These are phyloP conservation scores for Mycena filopes DNA, from an alignment of 768 basidiomycete species.

Conservation along the genomic window DNA sequence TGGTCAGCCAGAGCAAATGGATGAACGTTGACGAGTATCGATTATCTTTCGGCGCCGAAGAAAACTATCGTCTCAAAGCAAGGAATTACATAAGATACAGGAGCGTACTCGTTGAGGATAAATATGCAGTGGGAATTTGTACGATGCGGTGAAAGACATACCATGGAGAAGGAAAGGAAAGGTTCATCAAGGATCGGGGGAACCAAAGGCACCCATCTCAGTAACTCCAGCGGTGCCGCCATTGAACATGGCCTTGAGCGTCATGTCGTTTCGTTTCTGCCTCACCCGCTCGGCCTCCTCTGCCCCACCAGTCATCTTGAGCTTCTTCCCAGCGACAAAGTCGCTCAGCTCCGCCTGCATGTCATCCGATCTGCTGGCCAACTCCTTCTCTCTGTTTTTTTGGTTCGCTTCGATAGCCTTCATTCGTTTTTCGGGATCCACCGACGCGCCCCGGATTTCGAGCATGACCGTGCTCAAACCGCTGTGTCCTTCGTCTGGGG, in stretches of 20 bases:
- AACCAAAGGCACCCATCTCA: constrained; percentile 16
- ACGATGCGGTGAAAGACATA: constrained; percentile 29
- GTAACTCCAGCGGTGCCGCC: constrained; percentile 36
- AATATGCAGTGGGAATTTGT: constrained; percentile 35
- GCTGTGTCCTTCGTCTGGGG: constrained; percentile 72
- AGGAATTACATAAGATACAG: constrained; percentile 26
- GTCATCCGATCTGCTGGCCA: constrained; percentile 79
- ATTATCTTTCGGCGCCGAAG: not conserved
- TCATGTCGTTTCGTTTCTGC: constrained; percentile 84
- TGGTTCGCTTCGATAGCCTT: constrained; percentile 94
- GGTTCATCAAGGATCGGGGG: not conserved
- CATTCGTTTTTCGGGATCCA: constrained; percentile 86
- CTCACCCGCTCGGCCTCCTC: constrained; percentile 91
- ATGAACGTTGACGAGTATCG: too few species aligned
- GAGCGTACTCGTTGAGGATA: constrained; percentile 21
- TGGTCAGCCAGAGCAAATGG: too few species aligned
- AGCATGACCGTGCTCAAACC: constrained; percentile 86
- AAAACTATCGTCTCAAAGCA: constrained; percentile 29
- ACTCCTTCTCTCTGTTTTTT: constrained; percentile 80
- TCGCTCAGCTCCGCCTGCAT: constrained; percentile 86
- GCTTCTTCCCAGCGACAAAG: constrained; percentile 88
- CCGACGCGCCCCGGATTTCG: constrained; percentile 85
- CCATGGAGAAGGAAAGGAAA: constrained; percentile 10
- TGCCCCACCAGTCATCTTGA: constrained; percentile 96
- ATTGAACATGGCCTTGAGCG: constrained; percentile 90